Evolutionary conservation across 208 protist species (phyloP).

Genomic region (Leishmania martiniquensis): DNA sequence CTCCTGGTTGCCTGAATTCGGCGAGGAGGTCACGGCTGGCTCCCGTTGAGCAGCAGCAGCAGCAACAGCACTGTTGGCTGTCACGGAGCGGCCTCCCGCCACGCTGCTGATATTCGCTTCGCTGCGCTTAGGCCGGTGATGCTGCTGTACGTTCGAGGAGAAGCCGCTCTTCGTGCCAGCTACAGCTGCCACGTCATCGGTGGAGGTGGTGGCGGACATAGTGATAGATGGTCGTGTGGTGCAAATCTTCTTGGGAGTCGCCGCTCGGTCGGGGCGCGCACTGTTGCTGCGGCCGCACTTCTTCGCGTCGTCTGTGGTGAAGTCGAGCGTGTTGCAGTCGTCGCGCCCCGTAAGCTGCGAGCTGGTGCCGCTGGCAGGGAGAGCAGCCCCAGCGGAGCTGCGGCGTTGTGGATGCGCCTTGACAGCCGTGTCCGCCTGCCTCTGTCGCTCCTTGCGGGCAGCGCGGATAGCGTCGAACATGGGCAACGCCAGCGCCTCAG

Average conservation of each 20-base stretch:
- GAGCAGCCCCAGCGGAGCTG: background rate
- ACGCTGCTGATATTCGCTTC: background rate
- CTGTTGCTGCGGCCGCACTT: background rate
- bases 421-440: constrained; percentile 3
- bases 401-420: constrained; percentile 11
- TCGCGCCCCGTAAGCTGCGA: constrained; percentile 2
- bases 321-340: constrained; percentile 8
- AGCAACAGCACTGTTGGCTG: too few relatives aligned
- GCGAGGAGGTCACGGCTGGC: background rate
- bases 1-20: background rate
- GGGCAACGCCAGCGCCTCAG: constrained; percentile 63
- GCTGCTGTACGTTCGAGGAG: background rate
- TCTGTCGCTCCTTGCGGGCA: constrained; percentile 3
- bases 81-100: background rate
- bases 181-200: background rate
- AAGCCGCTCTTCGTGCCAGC: background rate
- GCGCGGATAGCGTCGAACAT: constrained; percentile 48
- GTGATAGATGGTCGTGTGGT: background rate
- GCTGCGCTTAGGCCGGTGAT: background rate
- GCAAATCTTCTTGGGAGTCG: background rate
- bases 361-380: background rate
- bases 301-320: background rate
- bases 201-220: background rate
- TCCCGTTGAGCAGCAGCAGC: background rate
- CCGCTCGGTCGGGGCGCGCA: background rate